Percentiles rank a stretch among this genome's conserved stretches.
Conservation (phyloP, 208 protist species). For the Phytomonas sp. region DNA sequence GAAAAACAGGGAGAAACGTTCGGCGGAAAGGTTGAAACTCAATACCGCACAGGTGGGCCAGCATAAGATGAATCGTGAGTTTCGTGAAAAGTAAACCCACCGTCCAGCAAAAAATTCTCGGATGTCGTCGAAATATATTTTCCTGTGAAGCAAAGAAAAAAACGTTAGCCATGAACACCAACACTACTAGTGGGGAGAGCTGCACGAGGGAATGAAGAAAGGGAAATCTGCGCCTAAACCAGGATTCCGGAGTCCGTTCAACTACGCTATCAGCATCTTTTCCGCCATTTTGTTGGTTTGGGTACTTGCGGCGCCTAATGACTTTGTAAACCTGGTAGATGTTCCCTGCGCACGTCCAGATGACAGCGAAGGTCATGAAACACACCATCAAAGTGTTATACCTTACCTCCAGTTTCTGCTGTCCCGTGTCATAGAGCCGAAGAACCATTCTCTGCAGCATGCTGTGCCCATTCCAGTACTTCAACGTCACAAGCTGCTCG, state of each 20-base stretch:
- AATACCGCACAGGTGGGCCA: constrained; percentile 51
- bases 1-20: constrained; percentile 60
- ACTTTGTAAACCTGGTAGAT: constrained; percentile 56
- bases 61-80: constrained; percentile 73
- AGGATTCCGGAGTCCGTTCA: neutral
- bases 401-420: constrained; percentile 26
- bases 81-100: constrained; percentile 76
- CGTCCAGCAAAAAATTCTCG: constrained; percentile 77
- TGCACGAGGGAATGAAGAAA: constrained; percentile 55
- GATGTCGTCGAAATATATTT: constrained; percentile 67
- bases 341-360: constrained; percentile 43
- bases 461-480: constrained; percentile 32
- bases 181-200: constrained; percentile 35
- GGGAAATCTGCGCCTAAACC: constrained; percentile 6
- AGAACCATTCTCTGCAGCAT: constrained; percentile 44
- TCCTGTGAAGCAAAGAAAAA: constrained; percentile 60
- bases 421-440: constrained; percentile 33
- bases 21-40: constrained; percentile 48
- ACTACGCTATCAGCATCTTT: constrained; percentile 10
- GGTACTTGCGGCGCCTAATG: constrained; percentile 17
- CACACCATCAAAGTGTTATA: constrained; percentile 68
- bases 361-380: constrained; percentile 25
- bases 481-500: constrained; percentile 16
- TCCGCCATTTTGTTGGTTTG: neutral
- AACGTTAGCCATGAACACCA: constrained; percentile 42